Evolutionary conservation across 495 filamentous ascomycete species (phyloP).

Genomic region (Tuber microsphaerosporum): DNA sequence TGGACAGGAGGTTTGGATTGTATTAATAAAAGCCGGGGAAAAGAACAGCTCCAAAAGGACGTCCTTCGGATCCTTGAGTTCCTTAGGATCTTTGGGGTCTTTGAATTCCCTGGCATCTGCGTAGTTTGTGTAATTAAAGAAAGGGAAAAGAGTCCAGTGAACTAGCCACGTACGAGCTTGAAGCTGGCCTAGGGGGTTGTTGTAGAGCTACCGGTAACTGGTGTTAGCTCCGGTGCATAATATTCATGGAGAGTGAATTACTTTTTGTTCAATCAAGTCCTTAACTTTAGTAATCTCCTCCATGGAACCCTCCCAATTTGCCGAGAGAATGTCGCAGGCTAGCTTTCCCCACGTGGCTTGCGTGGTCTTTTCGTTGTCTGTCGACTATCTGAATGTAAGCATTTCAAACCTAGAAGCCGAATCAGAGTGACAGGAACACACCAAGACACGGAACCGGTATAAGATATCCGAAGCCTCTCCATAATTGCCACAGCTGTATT

Average conservation of each 20-base stretch:
- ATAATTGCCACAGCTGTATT: slow-evolving; percentile 94
- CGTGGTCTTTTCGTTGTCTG: slow-evolving; percentile 92
- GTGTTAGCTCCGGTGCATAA: not conserved
- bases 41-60: slow-evolving; percentile 91
- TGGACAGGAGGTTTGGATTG: slow-evolving; percentile 93
- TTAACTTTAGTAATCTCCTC: slow-evolving; percentile 91
- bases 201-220: slow-evolving; percentile 65
- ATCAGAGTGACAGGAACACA: slow-evolving; percentile 7
- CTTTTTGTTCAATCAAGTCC: slow-evolving; percentile 69
- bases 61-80: slow-evolving; percentile 46
- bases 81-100: not conserved
- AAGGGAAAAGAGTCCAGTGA: slow-evolving; percentile 97
- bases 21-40: slow-evolving; percentile 93
- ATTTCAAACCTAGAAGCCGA: slow-evolving; percentile 2
- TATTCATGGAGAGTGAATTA: slow-evolving; percentile 14
- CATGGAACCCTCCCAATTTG: slow-evolving; percentile 91
- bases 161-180: slow-evolving; percentile 92
- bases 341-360: slow-evolving; percentile 95
- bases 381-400: slow-evolving; percentile 51
- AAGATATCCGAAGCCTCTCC: slow-evolving; percentile 76
- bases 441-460: slow-evolving; percentile 89
- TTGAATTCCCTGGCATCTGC: slow-evolving; percentile 60
- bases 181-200: slow-evolving; percentile 88
- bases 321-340: slow-evolving; percentile 83
- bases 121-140: slow-evolving; percentile 90